Evolutionary conservation across 306 rosid species (phyloP).

Genomic region (Biancaea sappan): DNA sequence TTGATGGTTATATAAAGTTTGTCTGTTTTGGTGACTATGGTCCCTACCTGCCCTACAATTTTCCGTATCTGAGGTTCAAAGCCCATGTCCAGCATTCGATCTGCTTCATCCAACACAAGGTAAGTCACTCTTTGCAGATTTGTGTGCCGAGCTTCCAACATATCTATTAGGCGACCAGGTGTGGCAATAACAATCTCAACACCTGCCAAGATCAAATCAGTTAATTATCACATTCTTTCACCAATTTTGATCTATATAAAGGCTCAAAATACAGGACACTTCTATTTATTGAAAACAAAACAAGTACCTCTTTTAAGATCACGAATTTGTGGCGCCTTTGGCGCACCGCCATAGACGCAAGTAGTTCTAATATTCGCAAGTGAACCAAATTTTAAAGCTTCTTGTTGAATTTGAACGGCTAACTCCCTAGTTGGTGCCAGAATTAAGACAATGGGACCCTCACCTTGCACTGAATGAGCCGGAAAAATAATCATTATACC

Average conservation of each 20-base stretch:
- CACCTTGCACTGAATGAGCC: constrained; percentile 63
- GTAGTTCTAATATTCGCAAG: constrained; percentile 65
- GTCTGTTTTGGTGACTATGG: not conserved
- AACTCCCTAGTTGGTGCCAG: constrained; percentile 94
- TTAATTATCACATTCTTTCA: constrained; percentile 21
- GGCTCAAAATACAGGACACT: constrained; percentile 1
- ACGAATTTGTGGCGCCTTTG: constrained; percentile 97
- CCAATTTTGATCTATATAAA: not conserved
- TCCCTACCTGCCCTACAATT: constrained; percentile 71
- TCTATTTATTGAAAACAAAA: not conserved
- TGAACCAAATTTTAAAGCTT: constrained; percentile 72
- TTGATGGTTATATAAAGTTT: not conserved
- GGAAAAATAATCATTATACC: constrained; percentile 32
- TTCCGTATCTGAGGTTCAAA: constrained; percentile 97
- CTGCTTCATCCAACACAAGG: constrained; percentile 96
- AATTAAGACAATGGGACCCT: constrained; percentile 84
- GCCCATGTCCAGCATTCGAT: constrained; percentile 99
- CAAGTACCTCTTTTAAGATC: constrained; percentile 77
- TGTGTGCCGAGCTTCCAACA: constrained; percentile 94
- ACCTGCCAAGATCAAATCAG: constrained; percentile 52
- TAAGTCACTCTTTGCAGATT: constrained; percentile 90
- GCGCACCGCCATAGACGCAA: constrained; percentile 94
- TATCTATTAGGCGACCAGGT: constrained; percentile 94
- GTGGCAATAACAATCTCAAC: constrained; percentile 96
- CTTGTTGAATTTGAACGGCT: constrained; percentile 96